phyloP scores from a whole-genome alignment of 306 rosid species.

The Prunus padus region DNA sequence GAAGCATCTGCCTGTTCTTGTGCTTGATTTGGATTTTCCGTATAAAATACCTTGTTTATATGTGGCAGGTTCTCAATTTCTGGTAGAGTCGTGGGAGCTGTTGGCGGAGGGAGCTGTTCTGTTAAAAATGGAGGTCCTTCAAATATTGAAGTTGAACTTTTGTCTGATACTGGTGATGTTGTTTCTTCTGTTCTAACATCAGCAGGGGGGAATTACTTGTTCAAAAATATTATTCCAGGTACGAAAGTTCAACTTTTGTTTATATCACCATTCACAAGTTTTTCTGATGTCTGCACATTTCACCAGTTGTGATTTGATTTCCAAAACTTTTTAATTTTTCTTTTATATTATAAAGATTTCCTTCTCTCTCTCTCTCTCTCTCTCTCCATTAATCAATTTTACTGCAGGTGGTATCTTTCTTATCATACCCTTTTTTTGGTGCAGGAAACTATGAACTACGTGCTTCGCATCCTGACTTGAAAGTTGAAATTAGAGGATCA shows the following conservation, averaged over 20 bases:
- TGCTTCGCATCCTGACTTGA: conserved; percentile 78
- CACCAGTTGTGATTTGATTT: background rate
- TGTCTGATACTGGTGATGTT: conserved; percentile 61
- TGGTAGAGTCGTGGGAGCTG: conserved; percentile 87
- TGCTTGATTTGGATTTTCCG: conserved; percentile 16
- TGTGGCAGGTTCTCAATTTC: conserved; percentile 76
- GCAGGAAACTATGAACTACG: conserved; percentile 79
- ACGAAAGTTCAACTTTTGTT: conserved; percentile 15
- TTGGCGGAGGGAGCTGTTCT: conserved; percentile 84
- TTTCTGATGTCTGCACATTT: background rate
- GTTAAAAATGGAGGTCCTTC: conserved; percentile 80
- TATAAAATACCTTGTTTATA: conserved; percentile 24
- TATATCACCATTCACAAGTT: background rate
- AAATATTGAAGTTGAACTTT: conserved; percentile 71
- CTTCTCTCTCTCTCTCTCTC: background rate
- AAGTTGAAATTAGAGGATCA: conserved; percentile 76
- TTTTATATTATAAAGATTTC: background rate
- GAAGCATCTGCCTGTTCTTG: conserved; percentile 18
- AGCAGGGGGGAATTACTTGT: conserved; percentile 68
- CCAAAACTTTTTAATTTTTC: background rate
- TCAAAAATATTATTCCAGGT: conserved; percentile 87
- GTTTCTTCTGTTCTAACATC: conserved; percentile 74
- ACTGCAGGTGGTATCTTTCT: conserved; percentile 11
- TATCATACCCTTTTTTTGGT: conserved; percentile 20
- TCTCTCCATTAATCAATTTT: conserved; percentile 10